A percentile compares a stretch with the other conserved stretches of the same genome.
Conservation (phyloP, 1,284 basidiomycete genomes). For the Rhodotorula sp. region DNA sequence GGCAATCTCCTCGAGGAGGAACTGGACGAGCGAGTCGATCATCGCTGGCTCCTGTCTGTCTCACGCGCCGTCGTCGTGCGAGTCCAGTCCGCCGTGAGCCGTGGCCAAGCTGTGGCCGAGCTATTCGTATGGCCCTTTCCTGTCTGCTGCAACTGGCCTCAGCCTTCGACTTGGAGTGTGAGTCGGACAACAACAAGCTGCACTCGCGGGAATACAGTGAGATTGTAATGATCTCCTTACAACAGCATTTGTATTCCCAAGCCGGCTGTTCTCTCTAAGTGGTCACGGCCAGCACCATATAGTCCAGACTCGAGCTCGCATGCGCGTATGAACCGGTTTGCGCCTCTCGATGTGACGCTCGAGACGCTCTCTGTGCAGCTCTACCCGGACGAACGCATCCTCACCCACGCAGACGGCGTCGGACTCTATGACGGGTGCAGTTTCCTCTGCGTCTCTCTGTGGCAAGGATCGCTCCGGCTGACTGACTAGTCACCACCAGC, state of each 20-base stretch:
- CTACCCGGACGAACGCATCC: slow-evolving; percentile 69
- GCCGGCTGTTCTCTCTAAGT: no score
- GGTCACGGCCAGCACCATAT: no score
- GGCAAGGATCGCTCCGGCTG: slow-evolving; percentile 1
- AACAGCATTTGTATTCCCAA: background rate
- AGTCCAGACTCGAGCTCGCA: background rate
- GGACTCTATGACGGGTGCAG: slow-evolving; percentile 87
- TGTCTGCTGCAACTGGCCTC: background rate
- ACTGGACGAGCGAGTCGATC: slow-evolving; percentile 72
- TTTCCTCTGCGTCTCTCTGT: slow-evolving; percentile 19
- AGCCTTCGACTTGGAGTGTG: no score
- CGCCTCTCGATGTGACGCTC: slow-evolving; percentile 31
- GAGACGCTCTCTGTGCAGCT: slow-evolving; percentile 42
- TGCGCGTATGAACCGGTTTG: slow-evolving; percentile 22
- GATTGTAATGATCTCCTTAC: background rate
- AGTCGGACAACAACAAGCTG: no score
- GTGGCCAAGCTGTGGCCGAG: background rate
- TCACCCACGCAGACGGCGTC: slow-evolving; percentile 69
- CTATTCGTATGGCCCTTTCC: background rate
- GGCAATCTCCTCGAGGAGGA: slow-evolving; percentile 70
- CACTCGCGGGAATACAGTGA: no score
- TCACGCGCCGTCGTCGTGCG: background rate
- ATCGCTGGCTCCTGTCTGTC: background rate
- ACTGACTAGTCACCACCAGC: slow-evolving; percentile 52
- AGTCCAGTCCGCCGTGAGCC: background rate